A percentile compares a stretch with the other conserved stretches of the same genome.
These are phyloP conservation scores for Moniliella sp. DNA, from an alignment of 1,284 basidiomycete genomes.

Conservation along the genomic window DNA sequence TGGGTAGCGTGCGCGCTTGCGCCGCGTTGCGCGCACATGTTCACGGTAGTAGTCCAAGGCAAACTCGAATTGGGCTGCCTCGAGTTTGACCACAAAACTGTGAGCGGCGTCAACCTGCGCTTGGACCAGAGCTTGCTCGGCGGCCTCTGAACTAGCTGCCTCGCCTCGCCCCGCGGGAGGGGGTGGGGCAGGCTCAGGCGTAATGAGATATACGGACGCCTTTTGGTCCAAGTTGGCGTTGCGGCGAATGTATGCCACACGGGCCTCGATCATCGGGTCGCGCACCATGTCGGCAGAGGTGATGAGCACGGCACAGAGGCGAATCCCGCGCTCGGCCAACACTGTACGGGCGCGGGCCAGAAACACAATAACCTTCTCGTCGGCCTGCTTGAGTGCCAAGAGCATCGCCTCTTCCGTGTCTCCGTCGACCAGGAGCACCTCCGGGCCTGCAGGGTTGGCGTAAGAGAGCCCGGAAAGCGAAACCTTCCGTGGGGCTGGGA, in stretches of 20 bases:
- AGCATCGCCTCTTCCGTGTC: slow-evolving; percentile 37
- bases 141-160: neutral
- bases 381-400: slow-evolving; percentile 36
- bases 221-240: slow-evolving; percentile 70
- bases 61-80: slow-evolving; percentile 64
- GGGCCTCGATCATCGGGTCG: slow-evolving; percentile 43
- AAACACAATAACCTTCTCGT: slow-evolving; percentile 45
- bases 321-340: slow-evolving; percentile 65
- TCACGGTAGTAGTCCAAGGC: slow-evolving; percentile 76
- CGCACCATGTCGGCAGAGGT: slow-evolving; percentile 50
- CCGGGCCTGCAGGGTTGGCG: neutral
- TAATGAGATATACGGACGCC: slow-evolving; percentile 77
- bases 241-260: slow-evolving; percentile 62
- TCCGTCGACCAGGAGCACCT: neutral
- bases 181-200: too few species aligned
- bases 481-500: slow-evolving; percentile 44
- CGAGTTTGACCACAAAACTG: slow-evolving; percentile 42
- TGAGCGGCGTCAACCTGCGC: slow-evolving; percentile 3
- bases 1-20: slow-evolving; percentile 55
- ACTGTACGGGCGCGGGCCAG: slow-evolving; percentile 56
- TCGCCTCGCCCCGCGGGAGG: slow-evolving; percentile 57
- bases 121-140: neutral
- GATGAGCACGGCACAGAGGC: slow-evolving; percentile 80
- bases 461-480: slow-evolving; percentile 1
- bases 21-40: slow-evolving; percentile 67